These are phyloP conservation scores for Diatrype stigma DNA, from an alignment of 2,329 filamentous ascomycete species.

Conservation along the genomic window DNA sequence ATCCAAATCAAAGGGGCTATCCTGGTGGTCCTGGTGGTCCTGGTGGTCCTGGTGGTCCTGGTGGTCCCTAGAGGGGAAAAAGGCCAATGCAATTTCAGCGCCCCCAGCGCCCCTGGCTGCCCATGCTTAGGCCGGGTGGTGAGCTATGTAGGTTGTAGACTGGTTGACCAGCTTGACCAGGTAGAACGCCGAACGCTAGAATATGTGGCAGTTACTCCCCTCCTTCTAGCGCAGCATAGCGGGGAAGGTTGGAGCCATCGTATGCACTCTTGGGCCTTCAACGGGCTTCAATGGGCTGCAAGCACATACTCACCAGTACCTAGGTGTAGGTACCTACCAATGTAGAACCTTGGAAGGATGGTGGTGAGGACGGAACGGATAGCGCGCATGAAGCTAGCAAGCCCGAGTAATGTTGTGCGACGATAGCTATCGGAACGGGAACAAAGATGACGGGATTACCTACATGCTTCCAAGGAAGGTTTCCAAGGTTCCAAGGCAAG, in stretches of 20 bases:
- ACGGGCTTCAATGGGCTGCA: too few relatives aligned
- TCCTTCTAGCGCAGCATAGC: neutral
- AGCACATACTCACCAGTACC: too few relatives aligned
- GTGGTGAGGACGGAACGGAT: neutral
- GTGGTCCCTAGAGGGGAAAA: neutral
- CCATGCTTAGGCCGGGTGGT: neutral
- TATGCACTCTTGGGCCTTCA: neutral
- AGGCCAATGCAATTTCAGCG: neutral
- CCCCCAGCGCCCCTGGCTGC: neutral
- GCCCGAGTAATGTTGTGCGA: neutral
- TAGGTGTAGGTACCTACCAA: neutral
- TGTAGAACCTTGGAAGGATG: neutral
- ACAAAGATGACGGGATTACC: too few relatives aligned
- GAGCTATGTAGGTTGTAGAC: too few relatives aligned
- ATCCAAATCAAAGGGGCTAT: conserved; percentile 1
- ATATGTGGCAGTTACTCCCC: neutral
- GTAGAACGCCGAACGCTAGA: neutral
- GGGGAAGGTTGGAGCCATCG: neutral
- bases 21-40: neutral
- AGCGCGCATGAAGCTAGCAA: neutral
- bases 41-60: too few relatives aligned
- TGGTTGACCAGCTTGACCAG: neutral
- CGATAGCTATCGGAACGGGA: too few relatives aligned
- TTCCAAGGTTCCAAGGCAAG: neutral
- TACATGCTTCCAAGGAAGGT: too few relatives aligned